Evolutionary conservation across 768 basidiomycete genomes (phyloP).

Genomic region (Phaeolepiota aurea): DNA sequence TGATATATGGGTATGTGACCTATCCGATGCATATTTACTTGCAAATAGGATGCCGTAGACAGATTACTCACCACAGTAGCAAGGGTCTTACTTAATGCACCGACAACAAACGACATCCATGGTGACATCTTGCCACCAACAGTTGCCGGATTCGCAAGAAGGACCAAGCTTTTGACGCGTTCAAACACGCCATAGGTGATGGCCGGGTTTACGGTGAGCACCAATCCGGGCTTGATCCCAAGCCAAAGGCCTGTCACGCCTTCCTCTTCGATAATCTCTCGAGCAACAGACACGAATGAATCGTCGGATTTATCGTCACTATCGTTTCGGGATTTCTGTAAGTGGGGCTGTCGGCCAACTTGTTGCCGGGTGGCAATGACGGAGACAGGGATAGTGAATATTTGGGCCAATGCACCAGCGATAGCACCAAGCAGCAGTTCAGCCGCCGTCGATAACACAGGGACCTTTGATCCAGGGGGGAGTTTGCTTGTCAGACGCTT

Average conservation of each 20-base stretch:
- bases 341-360: constrained; percentile 44
- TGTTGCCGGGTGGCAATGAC: constrained; percentile 98
- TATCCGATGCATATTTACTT: no score
- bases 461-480: constrained; percentile 51
- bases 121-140: constrained; percentile 60
- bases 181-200: constrained; percentile 97
- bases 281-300: constrained; percentile 72
- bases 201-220: constrained; percentile 95
- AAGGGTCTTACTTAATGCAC: constrained; percentile 88
- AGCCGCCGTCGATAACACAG: constrained; percentile 60
- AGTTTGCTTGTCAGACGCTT: constrained; percentile 55
- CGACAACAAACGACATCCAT: constrained; percentile 74
- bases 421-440: constrained; percentile 86
- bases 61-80: constrained; percentile 81
- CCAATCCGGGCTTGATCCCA: constrained; percentile 84
- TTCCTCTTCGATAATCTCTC: constrained; percentile 84
- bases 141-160: constrained; percentile 44
- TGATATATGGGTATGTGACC: constrained; percentile 94
- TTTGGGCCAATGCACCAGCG: constrained; percentile 91
- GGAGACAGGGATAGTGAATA: constrained; percentile 96
- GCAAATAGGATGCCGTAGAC: no score
- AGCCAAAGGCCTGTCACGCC: constrained; percentile 87
- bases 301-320: constrained; percentile 36
- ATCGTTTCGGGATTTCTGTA: constrained; percentile 6
- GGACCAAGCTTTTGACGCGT: constrained; percentile 70